phyloP scores from a whole-genome alignment of 345 rosid genomes.

The Alliaria petiolata region DNA sequence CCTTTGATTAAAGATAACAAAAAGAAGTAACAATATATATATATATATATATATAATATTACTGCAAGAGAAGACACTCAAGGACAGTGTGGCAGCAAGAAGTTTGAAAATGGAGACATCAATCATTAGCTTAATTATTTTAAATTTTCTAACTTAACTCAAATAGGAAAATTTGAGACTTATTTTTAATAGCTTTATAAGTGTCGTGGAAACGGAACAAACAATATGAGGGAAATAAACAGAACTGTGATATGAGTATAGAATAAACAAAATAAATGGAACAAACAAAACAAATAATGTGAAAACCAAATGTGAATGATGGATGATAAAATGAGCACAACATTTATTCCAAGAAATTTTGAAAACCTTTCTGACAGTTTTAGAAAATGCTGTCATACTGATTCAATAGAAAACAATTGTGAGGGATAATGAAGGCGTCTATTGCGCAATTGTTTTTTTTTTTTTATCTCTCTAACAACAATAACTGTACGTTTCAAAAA shows the following conservation, averaged over 20 bases:
- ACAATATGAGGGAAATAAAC: neutral
- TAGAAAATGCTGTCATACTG: no score
- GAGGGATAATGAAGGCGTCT: no score
- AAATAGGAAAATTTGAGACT: neutral
- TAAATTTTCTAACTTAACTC: neutral
- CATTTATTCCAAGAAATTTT: no score
- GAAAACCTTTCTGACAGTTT: no score
- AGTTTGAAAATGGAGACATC: conserved; percentile 38
- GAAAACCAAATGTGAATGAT: neutral
- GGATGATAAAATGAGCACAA: neutral
- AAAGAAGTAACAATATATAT: neutral
- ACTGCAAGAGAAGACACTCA: conserved; percentile 23
- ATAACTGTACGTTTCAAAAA: no score
- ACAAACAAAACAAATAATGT: neutral
- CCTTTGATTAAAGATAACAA: conserved; percentile 14
- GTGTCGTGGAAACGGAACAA: conserved; percentile 1
- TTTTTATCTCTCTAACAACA: no score
- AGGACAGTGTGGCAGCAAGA: conserved; percentile 33
- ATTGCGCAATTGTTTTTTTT: no score
- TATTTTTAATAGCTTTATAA: neutral
- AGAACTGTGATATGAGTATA: neutral
- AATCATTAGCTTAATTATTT: conserved; percentile 37
- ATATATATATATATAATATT: neutral
- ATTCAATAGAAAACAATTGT: no score
- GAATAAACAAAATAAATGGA: neutral